Evolutionary conservation across 768 basidiomycete genomes (phyloP).

Genomic region (Mycena capillaripes): DNA sequence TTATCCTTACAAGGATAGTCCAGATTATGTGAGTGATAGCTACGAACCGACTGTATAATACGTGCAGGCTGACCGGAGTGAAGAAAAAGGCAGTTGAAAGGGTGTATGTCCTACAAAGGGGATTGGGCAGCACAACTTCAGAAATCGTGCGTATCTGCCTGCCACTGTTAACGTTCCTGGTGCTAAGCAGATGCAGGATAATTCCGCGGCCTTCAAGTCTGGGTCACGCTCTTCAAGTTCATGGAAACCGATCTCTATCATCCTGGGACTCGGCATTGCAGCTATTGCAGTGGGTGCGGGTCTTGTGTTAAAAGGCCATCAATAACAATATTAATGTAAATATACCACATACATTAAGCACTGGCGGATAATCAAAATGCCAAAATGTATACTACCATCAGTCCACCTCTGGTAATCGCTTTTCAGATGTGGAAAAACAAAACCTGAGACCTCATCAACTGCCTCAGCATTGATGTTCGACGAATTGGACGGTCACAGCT

Average conservation of each 20-base stretch:
- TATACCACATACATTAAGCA: too few species aligned
- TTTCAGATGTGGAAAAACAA: too few species aligned
- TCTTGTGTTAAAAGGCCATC: not conserved
- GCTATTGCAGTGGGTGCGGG: not conserved
- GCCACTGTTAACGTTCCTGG: not conserved
- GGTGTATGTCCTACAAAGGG: not conserved
- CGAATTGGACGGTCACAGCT: too few species aligned
- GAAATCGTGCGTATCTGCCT: not conserved
- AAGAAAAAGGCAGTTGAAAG: not conserved
- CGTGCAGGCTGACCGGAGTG: not conserved
- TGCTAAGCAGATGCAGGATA: not conserved
- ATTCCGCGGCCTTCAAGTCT: not conserved
- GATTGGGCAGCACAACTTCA: not conserved
- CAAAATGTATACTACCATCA: too few species aligned
- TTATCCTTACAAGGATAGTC: not conserved
- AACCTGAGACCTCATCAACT: too few species aligned
- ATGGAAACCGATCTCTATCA: not conserved
- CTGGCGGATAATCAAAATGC: too few species aligned
- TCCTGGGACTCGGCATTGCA: not conserved
- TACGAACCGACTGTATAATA: not conserved
- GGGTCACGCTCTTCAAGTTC: not conserved
- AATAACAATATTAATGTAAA: too few species aligned
- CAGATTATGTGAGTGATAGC: constrained; percentile 9
- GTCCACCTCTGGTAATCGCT: too few species aligned
- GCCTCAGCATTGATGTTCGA: too few species aligned